Conservation (phyloP, 2,329 filamentous ascomycete genomes). For the Fusarium humuli region DNA sequence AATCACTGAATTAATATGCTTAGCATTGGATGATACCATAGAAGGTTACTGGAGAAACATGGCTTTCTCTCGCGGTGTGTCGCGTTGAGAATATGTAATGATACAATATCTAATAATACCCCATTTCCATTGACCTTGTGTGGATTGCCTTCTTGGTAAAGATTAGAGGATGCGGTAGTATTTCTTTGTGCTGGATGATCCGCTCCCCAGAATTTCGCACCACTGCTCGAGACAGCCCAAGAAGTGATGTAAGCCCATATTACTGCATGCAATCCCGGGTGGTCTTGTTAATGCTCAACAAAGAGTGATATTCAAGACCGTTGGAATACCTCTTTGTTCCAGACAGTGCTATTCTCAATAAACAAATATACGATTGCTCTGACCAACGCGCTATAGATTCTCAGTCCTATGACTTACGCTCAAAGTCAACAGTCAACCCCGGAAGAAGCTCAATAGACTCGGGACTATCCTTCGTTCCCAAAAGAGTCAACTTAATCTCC, state of each 20-base stretch:
- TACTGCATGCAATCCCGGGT: no score
- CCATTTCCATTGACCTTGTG: not conserved
- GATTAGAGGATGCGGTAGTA: slow-evolving; percentile 37
- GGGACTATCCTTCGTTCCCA: slow-evolving; percentile 42
- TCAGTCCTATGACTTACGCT: not conserved
- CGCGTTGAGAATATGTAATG: not conserved
- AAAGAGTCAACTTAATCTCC: slow-evolving; percentile 38
- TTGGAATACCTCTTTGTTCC: not conserved
- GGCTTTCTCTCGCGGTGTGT: not conserved
- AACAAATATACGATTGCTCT: no score
- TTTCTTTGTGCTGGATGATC: slow-evolving; percentile 34
- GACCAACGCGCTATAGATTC: not conserved
- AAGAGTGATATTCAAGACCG: no score
- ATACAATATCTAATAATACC: slow-evolving; percentile 8
- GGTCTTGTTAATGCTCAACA: no score
- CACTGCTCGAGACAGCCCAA: not conserved
- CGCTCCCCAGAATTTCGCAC: slow-evolving; percentile 35
- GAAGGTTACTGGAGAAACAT: slow-evolving; percentile 7
- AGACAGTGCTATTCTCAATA: no score
- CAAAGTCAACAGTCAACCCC: slow-evolving; percentile 40
- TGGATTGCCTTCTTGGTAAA: not conserved
- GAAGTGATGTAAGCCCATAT: not conserved
- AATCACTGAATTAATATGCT: not conserved
- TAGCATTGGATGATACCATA: slow-evolving; percentile 29
- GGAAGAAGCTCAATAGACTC: slow-evolving; percentile 40